A percentile compares a stretch with the other conserved stretches of the same genome.
phyloP scores from a whole-genome alignment of 140 eudicot species.

The Anethum foeniculum region DNA sequence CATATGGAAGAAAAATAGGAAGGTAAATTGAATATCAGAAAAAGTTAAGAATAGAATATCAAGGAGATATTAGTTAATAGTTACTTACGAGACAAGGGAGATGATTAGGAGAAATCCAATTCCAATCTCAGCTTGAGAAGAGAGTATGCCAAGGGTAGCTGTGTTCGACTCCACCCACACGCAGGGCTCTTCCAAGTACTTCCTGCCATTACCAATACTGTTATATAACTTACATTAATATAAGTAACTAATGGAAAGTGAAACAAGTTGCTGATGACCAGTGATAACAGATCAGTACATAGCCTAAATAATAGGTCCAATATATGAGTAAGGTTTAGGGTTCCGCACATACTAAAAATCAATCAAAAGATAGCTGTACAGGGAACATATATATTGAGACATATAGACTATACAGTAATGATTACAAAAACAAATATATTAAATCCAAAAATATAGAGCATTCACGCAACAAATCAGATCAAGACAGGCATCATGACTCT shows the following conservation, averaged over 20 bases:
- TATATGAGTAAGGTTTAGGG: neutral
- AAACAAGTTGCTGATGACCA: neutral
- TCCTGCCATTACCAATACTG: constrained; percentile 37
- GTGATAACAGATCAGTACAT: neutral
- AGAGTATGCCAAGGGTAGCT: constrained; percentile 72
- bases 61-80: constrained; percentile 9
- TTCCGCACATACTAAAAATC: neutral
- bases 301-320: neutral
- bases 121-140: constrained; percentile 93
- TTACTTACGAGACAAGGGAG: constrained; percentile 81
- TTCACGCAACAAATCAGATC: neutral
- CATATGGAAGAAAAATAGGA: neutral
- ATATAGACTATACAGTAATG: neutral
- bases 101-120: constrained; percentile 67
- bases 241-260: neutral
- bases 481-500: neutral
- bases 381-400: neutral
- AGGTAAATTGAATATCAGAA: neutral
- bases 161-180: constrained; percentile 96
- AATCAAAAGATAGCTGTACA: neutral
- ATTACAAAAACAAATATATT: neutral
- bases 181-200: constrained; percentile 84
- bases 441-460: neutral
- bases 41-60: neutral
- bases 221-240: neutral